Evolutionary conservation across 345 rosid genomes (phyloP).

Genomic region (Linum usitatissimum): DNA sequence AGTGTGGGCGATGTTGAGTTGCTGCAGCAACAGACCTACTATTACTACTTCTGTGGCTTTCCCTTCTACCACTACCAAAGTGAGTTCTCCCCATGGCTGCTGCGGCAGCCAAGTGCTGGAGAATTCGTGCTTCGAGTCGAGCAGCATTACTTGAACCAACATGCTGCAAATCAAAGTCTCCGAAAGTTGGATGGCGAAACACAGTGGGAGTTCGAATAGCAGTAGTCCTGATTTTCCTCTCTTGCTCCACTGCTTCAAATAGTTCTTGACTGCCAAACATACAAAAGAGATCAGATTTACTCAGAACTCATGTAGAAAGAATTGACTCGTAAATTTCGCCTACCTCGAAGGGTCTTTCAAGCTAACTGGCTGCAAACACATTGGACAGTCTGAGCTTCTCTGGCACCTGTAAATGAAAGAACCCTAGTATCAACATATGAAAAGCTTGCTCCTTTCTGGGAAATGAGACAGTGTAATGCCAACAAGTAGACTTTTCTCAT

Average conservation of each 20-base stretch:
- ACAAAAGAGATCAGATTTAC: background rate
- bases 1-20: slow-evolving; percentile 16
- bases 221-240: slow-evolving; percentile 19
- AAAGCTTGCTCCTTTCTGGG: too few species aligned
- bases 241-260: slow-evolving; percentile 24
- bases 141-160: slow-evolving; percentile 20
- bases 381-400: slow-evolving; percentile 3
- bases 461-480: too few species aligned
- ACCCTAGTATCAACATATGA: too few species aligned
- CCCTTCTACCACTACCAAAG: slow-evolving; percentile 20
- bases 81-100: slow-evolving; percentile 28
- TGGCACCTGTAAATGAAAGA: background rate
- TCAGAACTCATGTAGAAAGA: background rate
- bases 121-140: slow-evolving; percentile 25
- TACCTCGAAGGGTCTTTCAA: background rate
- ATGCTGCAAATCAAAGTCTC: slow-evolving; percentile 26
- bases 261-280: slow-evolving; percentile 13
- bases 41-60: slow-evolving; percentile 17
- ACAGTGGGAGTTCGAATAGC: slow-evolving; percentile 19
- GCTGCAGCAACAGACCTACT: background rate
- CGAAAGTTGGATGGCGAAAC: slow-evolving; percentile 21
- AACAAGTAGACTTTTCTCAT: too few species aligned
- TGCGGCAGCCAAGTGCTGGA: slow-evolving; percentile 42
- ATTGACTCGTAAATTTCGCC: too few species aligned
- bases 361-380: slow-evolving; percentile 1